phyloP scores from a whole-genome alignment of 2,329 filamentous ascomycete genomes.

The Trichoderma afroharzianum region DNA sequence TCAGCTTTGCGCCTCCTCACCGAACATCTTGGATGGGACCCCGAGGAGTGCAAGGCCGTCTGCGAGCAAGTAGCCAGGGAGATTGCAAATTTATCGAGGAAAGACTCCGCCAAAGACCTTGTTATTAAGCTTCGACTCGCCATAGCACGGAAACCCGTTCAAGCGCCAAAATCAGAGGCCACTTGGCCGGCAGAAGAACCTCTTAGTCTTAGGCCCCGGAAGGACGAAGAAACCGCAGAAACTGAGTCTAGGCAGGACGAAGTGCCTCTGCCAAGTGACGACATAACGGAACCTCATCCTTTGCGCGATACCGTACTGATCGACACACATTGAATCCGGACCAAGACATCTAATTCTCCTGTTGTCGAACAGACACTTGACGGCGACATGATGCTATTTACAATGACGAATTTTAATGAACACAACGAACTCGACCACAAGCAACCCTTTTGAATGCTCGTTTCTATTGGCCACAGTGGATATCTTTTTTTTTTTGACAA shows the following conservation, averaged over 20 bases:
- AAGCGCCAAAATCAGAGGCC: conserved; percentile 21
- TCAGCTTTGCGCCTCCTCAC: conserved; percentile 49
- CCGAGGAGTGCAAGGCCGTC: conserved; percentile 44
- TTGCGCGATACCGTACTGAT: not conserved
- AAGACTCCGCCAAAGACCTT: conserved; percentile 41
- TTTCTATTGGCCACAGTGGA: not conserved
- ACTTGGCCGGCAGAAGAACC: conserved; percentile 7
- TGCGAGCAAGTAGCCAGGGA: conserved; percentile 48
- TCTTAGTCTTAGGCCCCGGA: not conserved
- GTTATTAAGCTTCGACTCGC: conserved; percentile 47
- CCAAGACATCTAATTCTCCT: not conserved
- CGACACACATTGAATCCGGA: not conserved
- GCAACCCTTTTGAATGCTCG: not conserved
- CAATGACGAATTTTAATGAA: conserved; percentile 11
- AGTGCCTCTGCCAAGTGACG: not conserved
- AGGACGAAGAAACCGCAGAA: not conserved
- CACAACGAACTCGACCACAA: not conserved
- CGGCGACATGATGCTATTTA: not conserved
- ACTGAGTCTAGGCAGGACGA: not conserved
- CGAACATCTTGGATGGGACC: conserved; percentile 50
- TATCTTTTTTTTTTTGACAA: not conserved
- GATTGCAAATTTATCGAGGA: conserved; percentile 46
- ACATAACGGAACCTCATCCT: not conserved
- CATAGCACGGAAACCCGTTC: conserved; percentile 47
- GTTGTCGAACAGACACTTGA: not conserved